Evolutionary conservation across 345 rosid species (phyloP).

Genomic region (Gossypium anomalum): DNA sequence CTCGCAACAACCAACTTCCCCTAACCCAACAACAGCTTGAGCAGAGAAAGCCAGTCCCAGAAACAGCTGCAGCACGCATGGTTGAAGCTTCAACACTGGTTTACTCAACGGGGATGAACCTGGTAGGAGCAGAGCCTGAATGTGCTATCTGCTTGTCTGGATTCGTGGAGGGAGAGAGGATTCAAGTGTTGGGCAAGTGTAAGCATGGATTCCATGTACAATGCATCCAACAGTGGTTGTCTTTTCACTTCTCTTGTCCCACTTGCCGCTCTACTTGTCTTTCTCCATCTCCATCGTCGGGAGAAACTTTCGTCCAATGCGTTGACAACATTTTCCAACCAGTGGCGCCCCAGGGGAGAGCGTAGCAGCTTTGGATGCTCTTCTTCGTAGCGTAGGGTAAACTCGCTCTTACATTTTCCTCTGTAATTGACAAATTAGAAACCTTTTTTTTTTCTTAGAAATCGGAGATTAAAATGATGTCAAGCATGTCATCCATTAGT

Average conservation of each 20-base stretch:
- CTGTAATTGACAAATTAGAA: background rate
- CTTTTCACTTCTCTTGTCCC: slow-evolving; percentile 65
- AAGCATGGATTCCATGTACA: slow-evolving; percentile 69
- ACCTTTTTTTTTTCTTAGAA: background rate
- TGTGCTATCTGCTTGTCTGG: slow-evolving; percentile 76
- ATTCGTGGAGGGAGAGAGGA: slow-evolving; percentile 52
- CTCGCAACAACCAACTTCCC: background rate
- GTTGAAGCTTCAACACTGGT: slow-evolving; percentile 31
- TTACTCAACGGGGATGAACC: slow-evolving; percentile 41
- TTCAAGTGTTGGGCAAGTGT: slow-evolving; percentile 55
- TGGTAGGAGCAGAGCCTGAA: slow-evolving; percentile 44
- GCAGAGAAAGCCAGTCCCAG: slow-evolving; percentile 31
- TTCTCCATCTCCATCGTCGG: slow-evolving; percentile 7
- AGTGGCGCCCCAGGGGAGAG: background rate
- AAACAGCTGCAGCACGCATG: slow-evolving; percentile 12
- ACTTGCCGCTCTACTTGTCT: slow-evolving; percentile 59
- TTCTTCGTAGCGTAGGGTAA: too few species aligned
- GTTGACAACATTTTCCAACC: background rate
- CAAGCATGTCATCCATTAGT: background rate
- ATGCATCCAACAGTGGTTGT: slow-evolving; percentile 65
- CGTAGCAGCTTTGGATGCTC: background rate
- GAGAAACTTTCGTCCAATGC: slow-evolving; percentile 4
- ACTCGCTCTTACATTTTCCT: background rate
- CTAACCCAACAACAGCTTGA: slow-evolving; percentile 16
- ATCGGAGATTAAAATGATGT: background rate